Evolutionary conservation across 2,329 filamentous ascomycete genomes (phyloP).

Genomic region (Rhinocladiella similis): DNA sequence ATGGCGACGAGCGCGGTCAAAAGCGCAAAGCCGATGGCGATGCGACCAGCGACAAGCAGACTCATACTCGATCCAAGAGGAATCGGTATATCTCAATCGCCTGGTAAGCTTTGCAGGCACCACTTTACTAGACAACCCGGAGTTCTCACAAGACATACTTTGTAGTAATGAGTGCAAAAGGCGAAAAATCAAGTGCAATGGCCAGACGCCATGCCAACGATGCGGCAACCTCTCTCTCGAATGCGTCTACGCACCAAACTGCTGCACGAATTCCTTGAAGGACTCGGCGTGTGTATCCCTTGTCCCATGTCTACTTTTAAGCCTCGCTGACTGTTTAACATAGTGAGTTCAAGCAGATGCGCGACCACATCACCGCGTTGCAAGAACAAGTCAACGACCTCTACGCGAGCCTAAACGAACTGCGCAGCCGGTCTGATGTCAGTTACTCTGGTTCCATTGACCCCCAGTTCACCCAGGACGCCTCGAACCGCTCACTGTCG

Average conservation of each 20-base stretch:
- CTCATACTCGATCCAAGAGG: slow-evolving; percentile 57
- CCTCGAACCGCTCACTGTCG: slow-evolving; percentile 32
- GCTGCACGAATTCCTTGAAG: slow-evolving; percentile 76
- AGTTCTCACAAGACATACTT: not conserved
- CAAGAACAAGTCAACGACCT: slow-evolving; percentile 84
- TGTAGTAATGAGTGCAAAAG: slow-evolving; percentile 64
- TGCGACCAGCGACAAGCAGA: slow-evolving; percentile 13
- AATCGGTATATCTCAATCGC: slow-evolving; percentile 69
- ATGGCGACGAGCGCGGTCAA: slow-evolving; percentile 18
- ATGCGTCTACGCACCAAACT: slow-evolving; percentile 66
- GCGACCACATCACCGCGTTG: slow-evolving; percentile 68
- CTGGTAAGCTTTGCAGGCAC: slow-evolving; percentile 48
- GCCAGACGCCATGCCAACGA: slow-evolving; percentile 63
- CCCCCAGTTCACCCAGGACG: slow-evolving; percentile 23
- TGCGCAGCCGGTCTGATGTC: slow-evolving; percentile 54
- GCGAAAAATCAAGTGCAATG: slow-evolving; percentile 67
- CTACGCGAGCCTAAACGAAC: slow-evolving; percentile 67
- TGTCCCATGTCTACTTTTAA: not conserved
- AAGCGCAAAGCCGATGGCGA: slow-evolving; percentile 27
- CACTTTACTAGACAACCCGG: not conserved
- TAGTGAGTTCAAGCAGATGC: slow-evolving; percentile 80
- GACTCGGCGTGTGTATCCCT: slow-evolving; percentile 67
- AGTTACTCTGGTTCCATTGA: slow-evolving; percentile 17
- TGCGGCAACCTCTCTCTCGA: slow-evolving; percentile 65
- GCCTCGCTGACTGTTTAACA: slow-evolving; percentile 3